A percentile compares a stretch with the other conserved stretches of the same genome.
Evolutionary conservation across 2,329 filamentous ascomycete genomes (phyloP).

Genomic region (Diplocarpon mali): DNA sequence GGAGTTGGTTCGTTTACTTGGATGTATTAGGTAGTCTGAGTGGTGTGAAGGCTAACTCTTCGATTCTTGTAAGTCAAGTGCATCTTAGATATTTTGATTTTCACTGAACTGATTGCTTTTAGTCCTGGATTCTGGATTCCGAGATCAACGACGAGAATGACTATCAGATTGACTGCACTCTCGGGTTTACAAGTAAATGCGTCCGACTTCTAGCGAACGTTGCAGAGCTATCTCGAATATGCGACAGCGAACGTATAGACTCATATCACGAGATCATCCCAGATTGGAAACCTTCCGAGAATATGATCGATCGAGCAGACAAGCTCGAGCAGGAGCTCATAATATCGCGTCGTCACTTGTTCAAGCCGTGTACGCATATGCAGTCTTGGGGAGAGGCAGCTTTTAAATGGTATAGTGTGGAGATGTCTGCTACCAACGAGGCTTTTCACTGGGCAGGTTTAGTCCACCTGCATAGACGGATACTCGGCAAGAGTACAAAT

Average conservation of each 20-base stretch:
- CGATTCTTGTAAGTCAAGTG: slow-evolving; percentile 12
- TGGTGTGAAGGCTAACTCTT: slow-evolving; percentile 35
- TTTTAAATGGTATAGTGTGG: slow-evolving; percentile 46
- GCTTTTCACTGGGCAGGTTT: slow-evolving; percentile 72
- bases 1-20: slow-evolving; percentile 75
- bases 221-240: slow-evolving; percentile 57
- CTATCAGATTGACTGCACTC: slow-evolving; percentile 67
- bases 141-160: slow-evolving; percentile 46
- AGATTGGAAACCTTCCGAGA: slow-evolving; percentile 46
- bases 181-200: slow-evolving; percentile 65
- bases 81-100: background rate
- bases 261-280: slow-evolving; percentile 36
- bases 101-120: background rate
- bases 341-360: slow-evolving; percentile 36
- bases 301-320: slow-evolving; percentile 44
- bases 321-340: slow-evolving; percentile 50
- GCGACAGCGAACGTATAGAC: slow-evolving; percentile 54
- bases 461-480: slow-evolving; percentile 63
- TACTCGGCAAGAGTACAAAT: slow-evolving; percentile 48
- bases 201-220: slow-evolving; percentile 61
- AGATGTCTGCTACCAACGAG: slow-evolving; percentile 62
- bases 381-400: slow-evolving; percentile 37
- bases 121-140: slow-evolving; percentile 32
- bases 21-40: slow-evolving; percentile 66
- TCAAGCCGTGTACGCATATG: slow-evolving; percentile 33